Conservation (phyloP, 1,284 basidiomycete species). For the Apiotrichum veenhuisii region DNA sequence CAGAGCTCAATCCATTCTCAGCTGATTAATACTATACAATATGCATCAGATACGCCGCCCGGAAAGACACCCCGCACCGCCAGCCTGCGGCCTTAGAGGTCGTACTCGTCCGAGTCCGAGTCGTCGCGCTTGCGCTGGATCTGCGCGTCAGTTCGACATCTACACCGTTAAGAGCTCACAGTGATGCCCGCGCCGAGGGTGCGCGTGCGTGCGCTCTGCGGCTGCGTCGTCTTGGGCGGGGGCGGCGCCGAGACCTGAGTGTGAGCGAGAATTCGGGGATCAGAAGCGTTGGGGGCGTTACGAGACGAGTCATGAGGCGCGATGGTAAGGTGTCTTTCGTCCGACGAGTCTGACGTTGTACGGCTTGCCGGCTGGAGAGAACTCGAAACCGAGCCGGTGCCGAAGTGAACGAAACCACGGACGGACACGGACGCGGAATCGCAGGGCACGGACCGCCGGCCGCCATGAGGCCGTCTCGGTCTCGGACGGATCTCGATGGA, state of each 20-base stretch:
- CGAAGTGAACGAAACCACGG: no score
- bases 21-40: not conserved
- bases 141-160: conserved; percentile 18
- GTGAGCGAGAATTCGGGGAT: not conserved
- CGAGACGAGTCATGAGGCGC: not conserved
- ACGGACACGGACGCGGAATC: no score
- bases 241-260: conserved; percentile 40
- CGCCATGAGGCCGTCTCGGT: no score
- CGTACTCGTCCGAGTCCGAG: conserved; percentile 50
- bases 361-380: no score
- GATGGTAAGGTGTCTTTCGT: no score
- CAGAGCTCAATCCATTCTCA: no score
- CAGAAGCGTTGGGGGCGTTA: not conserved
- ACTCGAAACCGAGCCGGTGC: no score
- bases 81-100: conserved; percentile 29
- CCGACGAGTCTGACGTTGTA: no score
- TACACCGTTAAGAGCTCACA: conserved; percentile 23
- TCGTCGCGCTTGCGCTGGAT: conserved; percentile 50
- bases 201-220: conserved; percentile 35
- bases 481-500: no score
- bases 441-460: no score
- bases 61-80: not conserved
- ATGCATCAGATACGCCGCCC: not conserved
- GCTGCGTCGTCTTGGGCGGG: conserved; percentile 27
- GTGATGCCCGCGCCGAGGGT: conserved; percentile 46